Evolutionary conservation across 805 yeast species (phyloP).

Genomic region (Candida nemodendra): DNA sequence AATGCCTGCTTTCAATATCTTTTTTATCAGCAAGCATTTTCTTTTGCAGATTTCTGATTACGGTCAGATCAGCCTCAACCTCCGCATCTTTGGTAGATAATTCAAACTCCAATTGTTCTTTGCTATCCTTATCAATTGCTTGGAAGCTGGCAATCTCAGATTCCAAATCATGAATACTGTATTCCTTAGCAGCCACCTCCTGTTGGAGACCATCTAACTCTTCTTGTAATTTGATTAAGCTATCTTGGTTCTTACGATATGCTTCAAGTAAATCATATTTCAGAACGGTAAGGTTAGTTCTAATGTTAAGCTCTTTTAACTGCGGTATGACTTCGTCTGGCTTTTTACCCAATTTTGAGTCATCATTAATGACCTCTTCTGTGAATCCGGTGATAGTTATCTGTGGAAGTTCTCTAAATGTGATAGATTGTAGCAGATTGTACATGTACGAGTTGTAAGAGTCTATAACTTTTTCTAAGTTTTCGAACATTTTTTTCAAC

Average conservation of each 20-base stretch:
- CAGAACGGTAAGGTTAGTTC: slow-evolving; percentile 38
- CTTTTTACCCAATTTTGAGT: slow-evolving; percentile 45
- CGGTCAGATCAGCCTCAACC: slow-evolving; percentile 17
- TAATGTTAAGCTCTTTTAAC: slow-evolving; percentile 31
- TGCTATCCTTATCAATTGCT: slow-evolving; percentile 17
- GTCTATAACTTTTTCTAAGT: slow-evolving; percentile 49
- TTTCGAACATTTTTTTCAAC: slow-evolving; percentile 48
- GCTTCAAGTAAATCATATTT: slow-evolving; percentile 47
- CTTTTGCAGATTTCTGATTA: slow-evolving; percentile 17
- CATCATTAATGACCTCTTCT: slow-evolving; percentile 33
- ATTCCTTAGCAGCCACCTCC: slow-evolving; percentile 54
- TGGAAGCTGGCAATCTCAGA: slow-evolving; percentile 40
- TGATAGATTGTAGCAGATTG: slow-evolving; percentile 39
- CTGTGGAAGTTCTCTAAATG: slow-evolving; percentile 20
- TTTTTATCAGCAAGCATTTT: slow-evolving; percentile 19
- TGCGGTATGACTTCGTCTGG: slow-evolving; percentile 43
- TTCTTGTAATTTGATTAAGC: slow-evolving; percentile 55
- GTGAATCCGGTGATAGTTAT: slow-evolving; percentile 25
- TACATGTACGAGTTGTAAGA: slow-evolving; percentile 57
- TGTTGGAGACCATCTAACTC: slow-evolving; percentile 56
- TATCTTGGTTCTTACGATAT: slow-evolving; percentile 55
- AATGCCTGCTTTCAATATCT: slow-evolving; percentile 14
- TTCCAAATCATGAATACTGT: slow-evolving; percentile 55
- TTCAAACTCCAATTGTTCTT: slow-evolving; percentile 19
- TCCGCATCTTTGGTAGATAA: slow-evolving; percentile 20